These are phyloP conservation scores for Usnea hakonensis DNA, from an alignment of 495 filamentous ascomycete species.

Conservation along the genomic window DNA sequence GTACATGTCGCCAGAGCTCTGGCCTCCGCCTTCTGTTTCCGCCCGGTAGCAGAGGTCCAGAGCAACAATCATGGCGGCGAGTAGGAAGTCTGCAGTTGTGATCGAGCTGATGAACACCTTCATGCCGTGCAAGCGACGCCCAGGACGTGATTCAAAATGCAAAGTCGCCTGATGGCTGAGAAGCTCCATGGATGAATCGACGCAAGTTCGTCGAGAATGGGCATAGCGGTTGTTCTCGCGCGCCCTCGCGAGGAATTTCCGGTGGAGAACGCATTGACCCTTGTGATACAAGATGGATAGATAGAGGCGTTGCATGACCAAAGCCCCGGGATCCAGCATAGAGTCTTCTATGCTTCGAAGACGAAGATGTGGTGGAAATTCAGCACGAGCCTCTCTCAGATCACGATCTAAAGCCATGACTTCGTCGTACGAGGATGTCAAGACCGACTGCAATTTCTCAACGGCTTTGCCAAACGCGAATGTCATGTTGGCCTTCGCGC, in stretches of 20 bases:
- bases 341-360: constrained; percentile 63
- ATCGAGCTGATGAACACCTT: constrained; percentile 72
- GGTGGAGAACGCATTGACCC: constrained; percentile 72
- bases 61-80: constrained; percentile 82
- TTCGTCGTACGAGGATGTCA: constrained; percentile 62
- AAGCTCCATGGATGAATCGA: constrained; percentile 70
- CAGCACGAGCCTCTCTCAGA: constrained; percentile 58
- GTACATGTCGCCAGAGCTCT: constrained; percentile 45
- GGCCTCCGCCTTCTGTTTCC: constrained; percentile 28
- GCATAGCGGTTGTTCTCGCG: constrained; percentile 65
- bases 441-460: constrained; percentile 37
- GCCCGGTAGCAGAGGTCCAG: constrained; percentile 53
- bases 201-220: constrained; percentile 72
- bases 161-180: constrained; percentile 70
- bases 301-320: constrained; percentile 76
- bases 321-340: constrained; percentile 62
- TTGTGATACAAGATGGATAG: constrained; percentile 79
- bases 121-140: constrained; percentile 61
- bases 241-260: constrained; percentile 67
- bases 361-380: constrained; percentile 61
- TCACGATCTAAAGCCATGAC: constrained; percentile 66
- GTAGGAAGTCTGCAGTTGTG: constrained; percentile 73
- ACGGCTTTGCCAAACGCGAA: constrained; percentile 54
- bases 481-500: constrained; percentile 63
- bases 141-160: constrained; percentile 63